phyloP scores from a whole-genome alignment of 202 grass and related monocot genomes.

The Panicum virgatum region DNA sequence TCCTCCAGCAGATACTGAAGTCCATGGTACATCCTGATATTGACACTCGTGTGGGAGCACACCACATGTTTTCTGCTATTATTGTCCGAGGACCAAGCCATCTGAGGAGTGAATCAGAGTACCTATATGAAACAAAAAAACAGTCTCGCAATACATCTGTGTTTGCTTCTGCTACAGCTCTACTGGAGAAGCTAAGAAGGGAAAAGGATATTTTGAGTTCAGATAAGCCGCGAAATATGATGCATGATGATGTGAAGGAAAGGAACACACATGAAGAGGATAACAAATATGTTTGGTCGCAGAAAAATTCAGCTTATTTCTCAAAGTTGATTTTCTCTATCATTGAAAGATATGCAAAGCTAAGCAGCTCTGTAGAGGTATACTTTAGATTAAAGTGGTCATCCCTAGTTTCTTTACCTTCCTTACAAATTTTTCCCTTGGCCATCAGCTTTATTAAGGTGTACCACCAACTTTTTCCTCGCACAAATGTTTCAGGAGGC shows the following conservation, averaged over 20 bases:
- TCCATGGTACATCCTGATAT: conserved; percentile 89
- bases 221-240: conserved; percentile 61
- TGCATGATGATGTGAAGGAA: conserved; percentile 57
- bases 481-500: conserved; percentile 58
- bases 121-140: conserved; percentile 86
- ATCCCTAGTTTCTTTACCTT: neutral
- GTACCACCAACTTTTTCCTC: neutral
- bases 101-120: conserved; percentile 78
- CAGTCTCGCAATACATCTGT: conserved; percentile 84
- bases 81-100: conserved; percentile 66
- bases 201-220: conserved; percentile 80
- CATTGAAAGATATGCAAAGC: conserved; percentile 54
- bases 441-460: neutral
- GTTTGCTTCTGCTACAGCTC: conserved; percentile 95
- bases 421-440: neutral
- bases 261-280: conserved; percentile 57
- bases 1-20: conserved; percentile 87
- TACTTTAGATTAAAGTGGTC: neutral
- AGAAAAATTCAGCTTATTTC: conserved; percentile 74
- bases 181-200: conserved; percentile 95
- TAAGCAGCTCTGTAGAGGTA: conserved; percentile 54
- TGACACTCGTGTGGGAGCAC: conserved; percentile 83
- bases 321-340: conserved; percentile 83
- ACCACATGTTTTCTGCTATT: conserved; percentile 82
- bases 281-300: conserved; percentile 58